These are phyloP conservation scores for Collybia mongolica DNA, from an alignment of 768 basidiomycete genomes.

Conservation along the genomic window DNA sequence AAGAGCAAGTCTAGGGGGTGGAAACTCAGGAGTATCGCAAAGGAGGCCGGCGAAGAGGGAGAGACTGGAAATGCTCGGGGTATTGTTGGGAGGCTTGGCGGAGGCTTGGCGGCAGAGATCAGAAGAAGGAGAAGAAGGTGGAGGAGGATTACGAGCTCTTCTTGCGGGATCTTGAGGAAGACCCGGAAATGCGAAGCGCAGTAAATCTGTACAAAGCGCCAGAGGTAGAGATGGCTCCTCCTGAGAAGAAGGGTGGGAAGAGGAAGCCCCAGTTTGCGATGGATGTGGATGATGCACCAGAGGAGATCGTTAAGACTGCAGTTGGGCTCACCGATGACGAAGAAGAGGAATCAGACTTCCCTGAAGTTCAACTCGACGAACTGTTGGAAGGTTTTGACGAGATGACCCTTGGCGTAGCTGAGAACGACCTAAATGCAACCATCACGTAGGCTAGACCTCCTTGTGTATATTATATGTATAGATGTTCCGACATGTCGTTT, in stretches of 20 bases:
- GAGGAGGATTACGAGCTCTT: conserved; percentile 97
- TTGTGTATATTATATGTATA: too few relatives aligned
- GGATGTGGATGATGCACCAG: conserved; percentile 60
- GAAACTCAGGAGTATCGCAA: conserved; percentile 90
- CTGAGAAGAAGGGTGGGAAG: conserved; percentile 34
- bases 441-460: background rate
- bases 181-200: conserved; percentile 82
- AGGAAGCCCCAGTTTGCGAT: conserved; percentile 55
- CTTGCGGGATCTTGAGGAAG: conserved; percentile 92
- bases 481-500: too few relatives aligned
- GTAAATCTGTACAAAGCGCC: conserved; percentile 84
- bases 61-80: conserved; percentile 77
- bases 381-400: conserved; percentile 91
- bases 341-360: conserved; percentile 84
- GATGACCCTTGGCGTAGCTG: conserved; percentile 66
- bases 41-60: conserved; percentile 86
- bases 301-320: conserved; percentile 16
- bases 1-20: conserved; percentile 84
- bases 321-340: conserved; percentile 35
- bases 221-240: conserved; percentile 54
- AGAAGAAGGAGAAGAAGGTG: conserved; percentile 88
- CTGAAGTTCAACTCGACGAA: conserved; percentile 81
- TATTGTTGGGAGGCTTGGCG: conserved; percentile 88
- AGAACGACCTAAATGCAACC: conserved; percentile 10
- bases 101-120: conserved; percentile 84